Evolutionary conservation across 2,329 filamentous ascomycete species (phyloP), one percentile per base, ranked within the genome.

Genomic region (Phialophora chinensis): DNA sequence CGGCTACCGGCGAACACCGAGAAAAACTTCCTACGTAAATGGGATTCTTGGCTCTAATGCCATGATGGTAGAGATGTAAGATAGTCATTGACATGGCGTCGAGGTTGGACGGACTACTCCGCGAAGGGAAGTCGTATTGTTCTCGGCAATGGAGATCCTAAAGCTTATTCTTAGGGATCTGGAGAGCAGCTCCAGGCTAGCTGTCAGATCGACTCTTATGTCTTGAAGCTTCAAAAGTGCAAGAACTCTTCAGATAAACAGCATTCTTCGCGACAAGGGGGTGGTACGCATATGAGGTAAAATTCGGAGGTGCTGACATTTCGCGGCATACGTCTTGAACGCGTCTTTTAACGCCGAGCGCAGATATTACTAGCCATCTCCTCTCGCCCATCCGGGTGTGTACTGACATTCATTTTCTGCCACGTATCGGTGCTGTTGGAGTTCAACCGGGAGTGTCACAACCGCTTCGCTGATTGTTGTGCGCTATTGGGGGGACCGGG

Each of bases 1-100:
- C 59, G 44, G 59, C 6, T 31, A 27, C 47, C 49, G 59, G 59
- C 59, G 49, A 44, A 20, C 47, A 38, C 59, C 59, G 59, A 60
- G n/a, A n/a, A n/a, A 44, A 12, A 11, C 4, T 4, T 20, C 38
- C 38, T n/a, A 44, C 38, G 17, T 3, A 44, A n/a, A 44, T n/a
- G 38, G 7, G 38, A 17, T n/a, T 7, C 8, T 7, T 44, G 4
- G 17, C 5, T 17, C 1, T 44, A 8, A 8, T 8, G 38, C 7
- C 23, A 52, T 52, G 49, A 27, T 27, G 49, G 25, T 6, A 52
- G 25, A 27, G n/a, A 27, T 8, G 38, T 4, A n/a, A 44, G 38
- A 52, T 23, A 52, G 3, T 27, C 49, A 17, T 52, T 23, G 25
- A 14, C 10, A 29, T 29, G 25, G 25, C 12, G 1, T 11, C 25